phyloP scores from a whole-genome alignment of 139 green algal species.

The Chlorella sorokiniana region DNA sequence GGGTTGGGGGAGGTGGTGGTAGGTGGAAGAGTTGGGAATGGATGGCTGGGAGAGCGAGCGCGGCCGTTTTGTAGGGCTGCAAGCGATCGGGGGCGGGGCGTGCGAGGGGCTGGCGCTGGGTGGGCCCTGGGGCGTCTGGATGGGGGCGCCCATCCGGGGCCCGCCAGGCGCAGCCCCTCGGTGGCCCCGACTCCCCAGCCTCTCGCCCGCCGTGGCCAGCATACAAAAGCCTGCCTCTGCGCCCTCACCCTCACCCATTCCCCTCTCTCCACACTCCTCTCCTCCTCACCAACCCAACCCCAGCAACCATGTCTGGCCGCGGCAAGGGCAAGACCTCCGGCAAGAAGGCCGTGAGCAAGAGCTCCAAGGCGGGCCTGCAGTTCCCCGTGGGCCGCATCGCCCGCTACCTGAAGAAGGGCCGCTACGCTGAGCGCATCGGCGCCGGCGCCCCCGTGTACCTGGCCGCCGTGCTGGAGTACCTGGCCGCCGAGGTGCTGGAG shows the following conservation, averaged over 20 bases:
- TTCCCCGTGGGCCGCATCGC: constrained; percentile 88
- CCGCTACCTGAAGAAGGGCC: constrained; percentile 87
- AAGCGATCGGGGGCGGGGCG: too few species aligned
- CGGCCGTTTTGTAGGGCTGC: too few species aligned
- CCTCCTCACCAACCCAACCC: not conserved
- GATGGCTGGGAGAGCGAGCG: too few species aligned
- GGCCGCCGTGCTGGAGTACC: constrained; percentile 85
- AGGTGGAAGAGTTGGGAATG: too few species aligned
- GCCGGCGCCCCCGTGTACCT: constrained; percentile 69
- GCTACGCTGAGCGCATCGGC: constrained; percentile 64
- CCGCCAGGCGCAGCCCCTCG: not conserved
- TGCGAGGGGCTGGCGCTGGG: too few species aligned
- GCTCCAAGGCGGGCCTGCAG: constrained; percentile 89
- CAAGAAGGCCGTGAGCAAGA: constrained; percentile 83
- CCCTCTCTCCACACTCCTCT: not conserved
- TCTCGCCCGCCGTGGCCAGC: not conserved
- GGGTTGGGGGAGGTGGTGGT: too few species aligned
- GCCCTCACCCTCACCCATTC: not conserved
- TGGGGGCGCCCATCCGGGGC: not conserved
- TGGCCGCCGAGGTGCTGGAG: constrained; percentile 74
- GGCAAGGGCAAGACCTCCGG: constrained; percentile 69
- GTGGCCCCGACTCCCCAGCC: not conserved
- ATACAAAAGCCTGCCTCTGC: not conserved
- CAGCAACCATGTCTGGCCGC: constrained; percentile 56
- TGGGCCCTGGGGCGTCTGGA: too few species aligned